A percentile compares a stretch with the other conserved stretches of the same genome.
phyloP scores from a whole-genome alignment of 805 yeast genomes.

The Candida michaelii region DNA sequence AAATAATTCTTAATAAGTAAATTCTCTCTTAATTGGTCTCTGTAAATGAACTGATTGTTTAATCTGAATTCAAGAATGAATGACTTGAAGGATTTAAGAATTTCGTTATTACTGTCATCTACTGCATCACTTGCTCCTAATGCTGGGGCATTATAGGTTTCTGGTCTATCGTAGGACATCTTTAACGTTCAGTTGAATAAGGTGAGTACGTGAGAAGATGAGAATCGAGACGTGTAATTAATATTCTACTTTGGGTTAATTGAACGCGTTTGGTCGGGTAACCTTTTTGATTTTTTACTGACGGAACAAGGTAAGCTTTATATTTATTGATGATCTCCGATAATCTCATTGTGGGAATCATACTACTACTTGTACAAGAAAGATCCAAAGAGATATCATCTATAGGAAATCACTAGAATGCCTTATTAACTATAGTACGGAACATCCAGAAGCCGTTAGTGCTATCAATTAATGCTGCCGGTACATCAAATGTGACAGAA shows the following conservation, averaged over 20 bases:
- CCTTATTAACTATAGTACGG: too few species aligned
- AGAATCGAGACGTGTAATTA: slow-evolving; percentile 16
- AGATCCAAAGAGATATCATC: too few species aligned
- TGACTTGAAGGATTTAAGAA: slow-evolving; percentile 72
- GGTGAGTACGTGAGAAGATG: background rate
- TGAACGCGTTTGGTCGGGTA: slow-evolving; percentile 9
- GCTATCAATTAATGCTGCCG: too few species aligned
- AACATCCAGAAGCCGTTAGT: too few species aligned
- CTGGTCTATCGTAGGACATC: slow-evolving; percentile 80
- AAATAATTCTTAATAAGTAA: slow-evolving; percentile 72
- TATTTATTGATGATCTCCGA: too few species aligned
- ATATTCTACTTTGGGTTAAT: slow-evolving; percentile 12
- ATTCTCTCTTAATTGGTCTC: slow-evolving; percentile 89
- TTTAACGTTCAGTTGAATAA: too few species aligned
- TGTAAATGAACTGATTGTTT: slow-evolving; percentile 77
- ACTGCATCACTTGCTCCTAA: slow-evolving; percentile 78
- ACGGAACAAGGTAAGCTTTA: too few species aligned
- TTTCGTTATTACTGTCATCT: slow-evolving; percentile 65
- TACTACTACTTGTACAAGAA: too few species aligned
- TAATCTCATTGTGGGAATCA: too few species aligned
- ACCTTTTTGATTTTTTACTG: too few species aligned
- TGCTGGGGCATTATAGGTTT: slow-evolving; percentile 73
- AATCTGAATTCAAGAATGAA: slow-evolving; percentile 85
- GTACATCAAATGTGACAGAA: too few species aligned
- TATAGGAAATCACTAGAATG: too few species aligned